These are phyloP conservation scores for Podaxis pistillaris DNA, from an alignment of 768 basidiomycete genomes.

Conservation along the genomic window DNA sequence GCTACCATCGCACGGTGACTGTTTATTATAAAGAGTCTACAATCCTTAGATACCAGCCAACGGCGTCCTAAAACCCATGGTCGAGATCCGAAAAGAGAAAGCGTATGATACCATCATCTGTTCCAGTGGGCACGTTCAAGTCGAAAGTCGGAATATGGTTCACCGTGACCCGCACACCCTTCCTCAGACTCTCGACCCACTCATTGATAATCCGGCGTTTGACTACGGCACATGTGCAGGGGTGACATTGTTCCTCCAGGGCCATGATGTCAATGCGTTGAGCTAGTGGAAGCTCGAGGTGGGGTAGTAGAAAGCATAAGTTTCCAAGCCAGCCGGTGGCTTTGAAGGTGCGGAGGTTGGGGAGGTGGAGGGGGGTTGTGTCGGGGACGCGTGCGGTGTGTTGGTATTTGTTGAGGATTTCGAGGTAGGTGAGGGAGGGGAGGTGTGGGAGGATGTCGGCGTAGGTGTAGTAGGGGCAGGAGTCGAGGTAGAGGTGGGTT, in stretches of 20 bases:
- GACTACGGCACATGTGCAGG: conserved; percentile 6
- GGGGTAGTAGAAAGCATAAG: conserved; percentile 9
- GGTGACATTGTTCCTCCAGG: conserved; percentile 11
- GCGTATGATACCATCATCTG: conserved; percentile 1
- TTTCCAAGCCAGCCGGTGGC: conserved; percentile 6
- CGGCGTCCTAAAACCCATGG: not conserved
- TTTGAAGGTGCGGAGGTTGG: conserved; percentile 5
- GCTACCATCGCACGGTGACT: not conserved
- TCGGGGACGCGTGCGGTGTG: not conserved
- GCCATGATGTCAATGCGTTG: not conserved
- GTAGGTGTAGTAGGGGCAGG: conserved; percentile 10
- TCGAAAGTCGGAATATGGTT: not conserved
- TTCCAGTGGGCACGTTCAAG: not conserved
- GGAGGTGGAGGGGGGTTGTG: not conserved
- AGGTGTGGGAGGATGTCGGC: conserved; percentile 4
- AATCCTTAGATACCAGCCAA: not conserved
- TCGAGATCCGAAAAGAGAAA: conserved; percentile 6
- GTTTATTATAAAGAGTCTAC: not conserved
- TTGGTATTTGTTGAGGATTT: conserved; percentile 11
- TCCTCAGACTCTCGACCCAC: not conserved
- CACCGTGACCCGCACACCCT: not conserved
- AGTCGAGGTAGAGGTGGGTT: conserved; percentile 13
- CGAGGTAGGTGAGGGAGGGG: conserved; percentile 9
- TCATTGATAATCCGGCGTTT: conserved; percentile 7
- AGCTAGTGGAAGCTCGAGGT: not conserved